phyloP scores from a whole-genome alignment of 495 filamentous ascomycete genomes.

The Pyrenopolyporus hunteri region DNA sequence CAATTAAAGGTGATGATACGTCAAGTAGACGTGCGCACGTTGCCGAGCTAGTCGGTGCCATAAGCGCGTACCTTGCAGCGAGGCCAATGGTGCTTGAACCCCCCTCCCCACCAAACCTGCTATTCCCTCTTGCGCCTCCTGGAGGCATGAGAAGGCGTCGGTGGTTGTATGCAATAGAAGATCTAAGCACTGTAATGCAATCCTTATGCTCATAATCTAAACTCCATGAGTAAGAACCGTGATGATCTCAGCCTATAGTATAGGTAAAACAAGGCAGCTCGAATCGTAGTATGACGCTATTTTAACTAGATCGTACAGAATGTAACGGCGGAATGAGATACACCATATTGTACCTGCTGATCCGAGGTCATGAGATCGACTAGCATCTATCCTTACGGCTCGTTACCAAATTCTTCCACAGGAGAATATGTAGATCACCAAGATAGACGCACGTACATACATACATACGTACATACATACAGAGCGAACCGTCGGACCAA shows the following conservation, averaged over 20 bases:
- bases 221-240: not conserved
- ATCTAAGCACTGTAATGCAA: constrained; percentile 12
- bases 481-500: not conserved
- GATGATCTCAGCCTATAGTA: constrained; percentile 27
- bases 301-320: constrained; percentile 1
- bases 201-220: not conserved
- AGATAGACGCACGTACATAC: not conserved
- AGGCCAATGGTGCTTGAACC: constrained; percentile 3
- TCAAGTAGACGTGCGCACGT: constrained; percentile 2
- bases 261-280: constrained; percentile 23
- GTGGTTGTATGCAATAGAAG: constrained; percentile 18
- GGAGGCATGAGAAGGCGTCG: constrained; percentile 1
- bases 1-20: constrained; percentile 3
- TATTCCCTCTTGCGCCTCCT: constrained; percentile 5
- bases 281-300: constrained; percentile 25
- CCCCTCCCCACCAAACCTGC: not conserved
- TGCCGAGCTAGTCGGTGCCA: not conserved
- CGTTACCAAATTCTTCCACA: constrained; percentile 19
- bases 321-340: constrained; percentile 29
- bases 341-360: constrained; percentile 10
- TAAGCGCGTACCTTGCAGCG: constrained; percentile 32
- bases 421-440: constrained; percentile 7
- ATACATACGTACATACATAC: not conserved
- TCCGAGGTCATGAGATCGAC: constrained; percentile 18
- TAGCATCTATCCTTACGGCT: not conserved